Evolutionary conservation across 495 filamentous ascomycete species (phyloP), one percentile per base, ranked within the genome.

Genomic region (Parmelia sp.): DNA sequence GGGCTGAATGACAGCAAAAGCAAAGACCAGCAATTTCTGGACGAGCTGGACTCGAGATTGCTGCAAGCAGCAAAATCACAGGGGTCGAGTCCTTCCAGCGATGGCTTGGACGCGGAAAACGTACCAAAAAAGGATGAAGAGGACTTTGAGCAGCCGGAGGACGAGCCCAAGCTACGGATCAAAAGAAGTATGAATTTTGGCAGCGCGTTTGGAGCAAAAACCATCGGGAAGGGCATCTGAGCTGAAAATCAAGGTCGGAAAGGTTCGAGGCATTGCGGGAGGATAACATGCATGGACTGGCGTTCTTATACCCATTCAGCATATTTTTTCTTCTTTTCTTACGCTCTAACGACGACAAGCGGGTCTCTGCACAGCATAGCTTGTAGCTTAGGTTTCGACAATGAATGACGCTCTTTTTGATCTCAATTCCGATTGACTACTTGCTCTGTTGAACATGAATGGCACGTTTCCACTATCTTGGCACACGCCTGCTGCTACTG

Each of bases 121-220:
- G 35, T 61, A 56, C 33, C 58, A 67, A 66, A 27, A 4, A 51
- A 62, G 36, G 37, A 63, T 2, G 61, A 42, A 19, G 71, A 6
- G 65, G 76, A 33, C 14, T 47, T 37, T 44, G 69, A 55, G 45
- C 65, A 66, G 47, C 65, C 58, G 1, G 69, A 64, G 44, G 65
- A 58, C 47, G 70, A 65, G 47, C 67, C 57, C 35, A 69, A 44
- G 35, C 39, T 62, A 8, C 59, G 47, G 39, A 65, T 63, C 57
- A 73, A 66, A 35, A 57, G 56, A 33, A 77, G 71, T 49, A 67
- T 66, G 66, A 71, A 71, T 21, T 71, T 71, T 53, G 70, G 70
- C 47, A 66, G 68, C 35, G 62, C 60, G 27, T 65, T 69, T 31
- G 68, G 70, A 12, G 27, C 29, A 31, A 63, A 63, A 14, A 45